Percentiles rank a stretch among this genome's conserved stretches.
Evolutionary conservation across 805 yeast species (phyloP).

Genomic region (Ogataea henricii): DNA sequence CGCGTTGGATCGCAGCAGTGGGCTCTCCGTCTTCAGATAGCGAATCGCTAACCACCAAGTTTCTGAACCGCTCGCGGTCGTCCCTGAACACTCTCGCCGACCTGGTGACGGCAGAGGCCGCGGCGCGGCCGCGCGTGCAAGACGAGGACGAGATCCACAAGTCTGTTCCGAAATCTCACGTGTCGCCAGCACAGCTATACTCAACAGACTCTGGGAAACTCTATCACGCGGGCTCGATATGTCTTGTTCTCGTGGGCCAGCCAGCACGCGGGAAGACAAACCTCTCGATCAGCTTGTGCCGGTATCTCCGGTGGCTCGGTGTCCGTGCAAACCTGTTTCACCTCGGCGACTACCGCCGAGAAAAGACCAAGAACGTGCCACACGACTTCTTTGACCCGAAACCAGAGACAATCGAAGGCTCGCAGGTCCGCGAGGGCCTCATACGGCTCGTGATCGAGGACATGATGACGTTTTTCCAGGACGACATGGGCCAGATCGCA

Average conservation of each 20-base stretch:
- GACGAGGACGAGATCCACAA: conserved; percentile 68
- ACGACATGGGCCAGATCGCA: conserved; percentile 89
- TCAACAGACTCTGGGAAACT: conserved; percentile 90
- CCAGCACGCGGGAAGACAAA: conserved; percentile 98
- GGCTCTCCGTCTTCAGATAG: conserved; percentile 13
- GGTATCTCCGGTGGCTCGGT: conserved; percentile 95
- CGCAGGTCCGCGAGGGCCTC: conserved; percentile 56
- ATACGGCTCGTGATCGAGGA: conserved; percentile 67
- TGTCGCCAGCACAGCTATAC: conserved; percentile 90
- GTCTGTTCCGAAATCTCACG: conserved; percentile 57
- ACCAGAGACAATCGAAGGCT: conserved; percentile 48
- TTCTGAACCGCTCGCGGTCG: conserved; percentile 9
- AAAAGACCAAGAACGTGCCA: conserved; percentile 53
- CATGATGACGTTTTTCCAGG: conserved; percentile 66
- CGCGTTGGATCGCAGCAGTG: conserved; percentile 46
- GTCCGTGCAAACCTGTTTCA: conserved; percentile 91
- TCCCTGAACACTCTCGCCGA: neutral
- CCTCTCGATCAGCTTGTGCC: conserved; percentile 83
- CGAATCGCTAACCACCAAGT: conserved; percentile 18
- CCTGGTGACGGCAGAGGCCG: too few relatives aligned
- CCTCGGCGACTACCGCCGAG: conserved; percentile 85
- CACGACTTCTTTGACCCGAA: conserved; percentile 66
- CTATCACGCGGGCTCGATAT: conserved; percentile 93
- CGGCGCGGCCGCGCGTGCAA: neutral
- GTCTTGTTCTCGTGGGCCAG: conserved; percentile 85